Percentiles rank a stretch among this genome's conserved stretches.
Conservation (phyloP, 177 flowering plant species). For the Vitis hybrid region DNA sequence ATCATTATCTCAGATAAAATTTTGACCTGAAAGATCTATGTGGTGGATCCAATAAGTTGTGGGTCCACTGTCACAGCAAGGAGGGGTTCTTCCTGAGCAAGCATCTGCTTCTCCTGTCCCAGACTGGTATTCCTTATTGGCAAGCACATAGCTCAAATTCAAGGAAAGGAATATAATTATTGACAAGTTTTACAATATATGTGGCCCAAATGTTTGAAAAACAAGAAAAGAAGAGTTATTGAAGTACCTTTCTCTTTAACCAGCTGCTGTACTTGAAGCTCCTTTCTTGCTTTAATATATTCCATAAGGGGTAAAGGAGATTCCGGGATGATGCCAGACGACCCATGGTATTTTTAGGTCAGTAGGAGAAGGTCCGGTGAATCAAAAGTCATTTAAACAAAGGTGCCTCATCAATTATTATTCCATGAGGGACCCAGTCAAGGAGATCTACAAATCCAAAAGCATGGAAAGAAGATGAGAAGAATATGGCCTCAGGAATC, state of each 20-base stretch:
- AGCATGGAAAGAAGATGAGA: constrained; percentile 47
- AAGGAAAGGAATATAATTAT: constrained; percentile 37
- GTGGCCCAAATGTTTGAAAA: constrained; percentile 59
- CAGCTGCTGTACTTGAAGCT: constrained; percentile 62
- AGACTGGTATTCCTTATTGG: constrained; percentile 10
- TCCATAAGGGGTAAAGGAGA: constrained; percentile 70
- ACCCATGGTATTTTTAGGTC: constrained; percentile 31
- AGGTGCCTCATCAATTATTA: constrained; percentile 58
- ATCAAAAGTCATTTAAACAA: constrained; percentile 50
- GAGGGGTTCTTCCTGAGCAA: constrained; percentile 20
- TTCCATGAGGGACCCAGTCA: constrained; percentile 44
- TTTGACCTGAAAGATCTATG: neutral
- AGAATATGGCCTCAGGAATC: constrained; percentile 67
- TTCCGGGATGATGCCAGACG: constrained; percentile 66
- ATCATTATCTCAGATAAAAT: constrained; percentile 1
- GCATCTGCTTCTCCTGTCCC: constrained; percentile 19
- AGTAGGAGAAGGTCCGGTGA: constrained; percentile 64
- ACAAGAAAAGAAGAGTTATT: constrained; percentile 36
- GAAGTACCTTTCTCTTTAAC: constrained; percentile 62
- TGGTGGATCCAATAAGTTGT: constrained; percentile 15
- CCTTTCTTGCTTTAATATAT: constrained; percentile 66
- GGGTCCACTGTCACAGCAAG: constrained; percentile 16
- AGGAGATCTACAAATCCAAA: constrained; percentile 52
- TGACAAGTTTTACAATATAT: constrained; percentile 15
- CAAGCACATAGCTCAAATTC: constrained; percentile 14